Base-by-base conservation (phyloP, 768 basidiomycete genomes). In the Roridomyces roridus region DNA sequence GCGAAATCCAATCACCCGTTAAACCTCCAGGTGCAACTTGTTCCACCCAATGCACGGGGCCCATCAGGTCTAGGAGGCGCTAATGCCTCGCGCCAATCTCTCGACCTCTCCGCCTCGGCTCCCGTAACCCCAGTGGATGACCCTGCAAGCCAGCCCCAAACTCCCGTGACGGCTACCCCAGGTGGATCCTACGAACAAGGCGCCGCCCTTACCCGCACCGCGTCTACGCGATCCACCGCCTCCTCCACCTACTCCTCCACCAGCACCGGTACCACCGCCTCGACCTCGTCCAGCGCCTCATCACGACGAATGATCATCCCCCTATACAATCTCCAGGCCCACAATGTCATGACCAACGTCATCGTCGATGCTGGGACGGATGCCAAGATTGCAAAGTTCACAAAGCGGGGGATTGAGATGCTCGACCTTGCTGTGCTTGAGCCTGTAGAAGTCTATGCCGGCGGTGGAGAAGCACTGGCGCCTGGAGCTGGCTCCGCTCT, bases 1-100 rank as follows among this genome's bases (percentile, higher is more conserved):
- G 85, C 91, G 6, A 86, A 87, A 65, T 80, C 84, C n/a, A 91
- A 90, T 59, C 92, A 96, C 62, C 90, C 94, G 0, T 78, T 96
- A 40, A 95, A 96, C 69, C 80, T 96, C 1, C 95, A 97, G 65
- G 87, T 97, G 11, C 95, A 97, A 70, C 87, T 97, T 37, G 89
- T 96, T 1, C 91, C 92, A 6, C 89, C 87, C 37, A 80, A 74
- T 61, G 74, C 74, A 49, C 84, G 76, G 55, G 78, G 73, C 0
- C 77, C 77, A 0, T 66, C 67, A 7, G 77, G 76, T 3, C 68
- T 70, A 23, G 68, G 4, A 3, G 31, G 31, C 31, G 31, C 59
- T 17, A 73, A 72, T 17, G 69, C 69, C 23, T 65, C 72, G 41
- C 71, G 80, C 18, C 77, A 80, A 52, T 80, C 84, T 23, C 66